Percentiles rank a stretch among this genome's conserved stretches.
These are phyloP conservation scores for Podochytrium sp. DNA, from an alignment of 192 early-diverging fungal species.

Conservation along the genomic window DNA sequence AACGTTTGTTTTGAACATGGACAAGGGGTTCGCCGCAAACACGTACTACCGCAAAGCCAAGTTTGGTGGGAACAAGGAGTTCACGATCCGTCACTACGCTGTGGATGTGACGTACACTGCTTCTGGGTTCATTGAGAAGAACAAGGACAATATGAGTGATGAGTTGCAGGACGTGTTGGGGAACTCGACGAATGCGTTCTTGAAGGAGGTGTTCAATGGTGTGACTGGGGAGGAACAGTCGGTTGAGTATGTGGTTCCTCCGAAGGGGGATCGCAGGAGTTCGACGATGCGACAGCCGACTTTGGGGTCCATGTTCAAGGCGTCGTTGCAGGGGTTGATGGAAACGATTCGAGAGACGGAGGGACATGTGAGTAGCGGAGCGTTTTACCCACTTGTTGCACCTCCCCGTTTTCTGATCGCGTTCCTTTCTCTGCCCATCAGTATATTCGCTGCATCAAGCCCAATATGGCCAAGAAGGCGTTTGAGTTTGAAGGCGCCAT, in stretches of 20 bases:
- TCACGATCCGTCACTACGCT: conserved; percentile 88
- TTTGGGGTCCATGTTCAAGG: conserved; percentile 91
- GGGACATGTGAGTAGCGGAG: conserved; percentile 15
- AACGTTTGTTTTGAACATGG: conserved; percentile 80
- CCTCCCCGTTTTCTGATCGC: background rate
- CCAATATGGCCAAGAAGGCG: conserved; percentile 88
- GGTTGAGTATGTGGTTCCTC: background rate
- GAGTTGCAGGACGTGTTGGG: conserved; percentile 79
- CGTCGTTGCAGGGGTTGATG: conserved; percentile 88
- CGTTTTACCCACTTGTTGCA: conserved; percentile 35
- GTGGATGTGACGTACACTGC: conserved; percentile 84
- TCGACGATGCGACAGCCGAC: conserved; percentile 70
- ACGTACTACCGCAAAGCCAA: conserved; percentile 79
- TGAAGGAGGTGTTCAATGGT: conserved; percentile 70
- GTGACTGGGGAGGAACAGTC: background rate
- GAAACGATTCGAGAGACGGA: conserved; percentile 89
- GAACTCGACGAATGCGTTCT: conserved; percentile 72
- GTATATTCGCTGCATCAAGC: conserved; percentile 97
- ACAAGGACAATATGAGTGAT: conserved; percentile 91
- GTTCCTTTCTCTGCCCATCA: conserved; percentile 43
- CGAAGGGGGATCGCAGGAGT: background rate
- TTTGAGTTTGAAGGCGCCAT: conserved; percentile 94
- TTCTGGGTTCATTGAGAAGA: conserved; percentile 90
- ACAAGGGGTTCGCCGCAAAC: conserved; percentile 64
- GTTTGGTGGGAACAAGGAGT: conserved; percentile 75